Base-by-base conservation (phyloP, 805 yeast genomes). In the Saccharomycopsis babjevae region DNA sequence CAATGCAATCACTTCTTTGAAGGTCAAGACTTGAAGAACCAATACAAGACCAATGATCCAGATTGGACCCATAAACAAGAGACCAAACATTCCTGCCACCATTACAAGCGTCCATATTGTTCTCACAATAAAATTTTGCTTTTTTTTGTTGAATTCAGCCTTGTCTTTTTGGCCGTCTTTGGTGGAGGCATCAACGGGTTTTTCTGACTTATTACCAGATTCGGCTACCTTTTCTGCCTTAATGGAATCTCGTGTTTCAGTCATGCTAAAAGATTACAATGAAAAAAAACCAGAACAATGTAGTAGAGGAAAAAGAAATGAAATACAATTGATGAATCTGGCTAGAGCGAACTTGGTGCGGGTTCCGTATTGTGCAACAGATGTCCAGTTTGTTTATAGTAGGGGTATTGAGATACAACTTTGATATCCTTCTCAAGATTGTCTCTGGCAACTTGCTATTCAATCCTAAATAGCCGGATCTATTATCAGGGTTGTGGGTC, bases 71-170 rank as follows among this genome's bases (percentile, higher is more conserved):
- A 92, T 82, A 34, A 88, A 84, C 56, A 92, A 75, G 30, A 88
- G 78, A 43, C 80, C 73, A 63, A 89, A 83, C 72, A 91, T 87
- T 5, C 83, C 83, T 18, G 77, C 73, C 63, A 94, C 86, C 97
- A 94, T 92, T 18, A 94, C 90, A 67, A 94, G 73, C 0, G 97
- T 88, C 98, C 98, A 94, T 56, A 88, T 77, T 3, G 98, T 86
- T 67, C 99, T 83, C 30, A 91, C 89, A 56, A 91, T 71, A 69
- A 94, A 91, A 52, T 92, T 87, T 74, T 85, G 92, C 66, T 85
- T 86, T 75, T 89, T 89, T 74, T 81, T 82, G 65, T 83, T 88
- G 55, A 56, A 60, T 39, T 65, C 64, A 3, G 57, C 58, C 1
- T 54, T 46, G 10, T 18, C 40, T 13, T 55, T 42, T n/a, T 40